Evolutionary conservation across 2,329 filamentous ascomycete species (phyloP).

Genomic region (Sporothrix pallida): DNA sequence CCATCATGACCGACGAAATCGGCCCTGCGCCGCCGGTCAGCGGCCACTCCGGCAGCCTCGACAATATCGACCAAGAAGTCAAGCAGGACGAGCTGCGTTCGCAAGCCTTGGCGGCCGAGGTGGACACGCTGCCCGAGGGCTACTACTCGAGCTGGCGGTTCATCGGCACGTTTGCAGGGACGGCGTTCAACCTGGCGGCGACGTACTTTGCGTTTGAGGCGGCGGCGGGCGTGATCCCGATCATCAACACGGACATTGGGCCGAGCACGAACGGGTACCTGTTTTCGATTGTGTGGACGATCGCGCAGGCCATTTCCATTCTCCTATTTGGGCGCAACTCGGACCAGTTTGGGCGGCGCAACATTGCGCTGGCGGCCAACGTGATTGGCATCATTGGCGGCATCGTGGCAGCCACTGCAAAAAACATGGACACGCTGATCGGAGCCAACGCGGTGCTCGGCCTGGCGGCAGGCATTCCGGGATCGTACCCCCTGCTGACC

Average conservation of each 20-base stretch:
- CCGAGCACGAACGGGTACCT: not conserved
- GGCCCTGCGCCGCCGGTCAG: not conserved
- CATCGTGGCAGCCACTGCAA: not conserved
- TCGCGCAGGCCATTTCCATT: not conserved
- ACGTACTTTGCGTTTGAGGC: constrained; percentile 2
- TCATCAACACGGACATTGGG: constrained; percentile 7
- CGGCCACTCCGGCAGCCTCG: not conserved
- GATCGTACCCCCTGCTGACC: not conserved
- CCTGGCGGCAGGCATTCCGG: not conserved
- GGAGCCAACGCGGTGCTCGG: not conserved
- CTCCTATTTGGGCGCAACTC: constrained; percentile 4
- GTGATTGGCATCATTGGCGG: not conserved
- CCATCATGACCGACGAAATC: not conserved
- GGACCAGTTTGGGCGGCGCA: constrained; percentile 14
- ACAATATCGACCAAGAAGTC: not conserved
- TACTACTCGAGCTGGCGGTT: constrained; percentile 2
- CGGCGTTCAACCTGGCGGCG: not conserved
- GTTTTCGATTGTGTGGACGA: constrained; percentile 10
- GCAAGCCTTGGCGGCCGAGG: not conserved
- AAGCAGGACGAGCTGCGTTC: constrained; percentile 9
- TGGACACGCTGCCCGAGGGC: not conserved
- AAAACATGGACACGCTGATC: not conserved
- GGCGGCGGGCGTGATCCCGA: not conserved
- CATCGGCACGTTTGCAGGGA: not conserved
- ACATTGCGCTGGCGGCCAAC: not conserved